Conservation (phyloP, 768 basidiomycete species). For the Suillus spraguei region DNA sequence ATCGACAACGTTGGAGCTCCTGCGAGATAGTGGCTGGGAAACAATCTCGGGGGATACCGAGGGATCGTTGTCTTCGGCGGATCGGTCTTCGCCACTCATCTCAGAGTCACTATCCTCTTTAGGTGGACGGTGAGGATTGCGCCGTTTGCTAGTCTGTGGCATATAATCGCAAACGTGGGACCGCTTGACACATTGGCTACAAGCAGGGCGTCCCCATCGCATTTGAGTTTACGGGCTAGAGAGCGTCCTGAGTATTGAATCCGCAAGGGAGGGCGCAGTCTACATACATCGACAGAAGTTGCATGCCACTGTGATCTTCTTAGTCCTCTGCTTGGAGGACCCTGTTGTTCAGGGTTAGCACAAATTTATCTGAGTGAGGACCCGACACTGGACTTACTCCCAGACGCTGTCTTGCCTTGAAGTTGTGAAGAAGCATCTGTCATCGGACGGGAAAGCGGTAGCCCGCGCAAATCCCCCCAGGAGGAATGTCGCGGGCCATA, state of each 20-base stretch:
- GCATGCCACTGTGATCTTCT: constrained; percentile 89
- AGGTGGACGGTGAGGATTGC: constrained; percentile 63
- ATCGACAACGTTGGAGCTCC: constrained; percentile 36
- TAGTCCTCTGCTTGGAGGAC: constrained; percentile 67
- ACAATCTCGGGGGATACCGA: constrained; percentile 56
- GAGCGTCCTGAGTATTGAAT: constrained; percentile 23
- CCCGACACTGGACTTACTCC: constrained; percentile 38
- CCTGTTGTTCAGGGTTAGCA: constrained; percentile 37
- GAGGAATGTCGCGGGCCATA: constrained; percentile 50
- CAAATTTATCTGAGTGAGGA: constrained; percentile 14
- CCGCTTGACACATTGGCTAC: constrained; percentile 80
- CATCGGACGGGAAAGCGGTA: constrained; percentile 42
- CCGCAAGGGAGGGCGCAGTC: constrained; percentile 17
- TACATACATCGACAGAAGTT: constrained; percentile 88
- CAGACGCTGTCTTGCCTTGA: constrained; percentile 35
- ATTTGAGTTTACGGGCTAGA: constrained; percentile 84
- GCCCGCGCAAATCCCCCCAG: constrained; percentile 45
- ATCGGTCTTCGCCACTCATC: constrained; percentile 63
- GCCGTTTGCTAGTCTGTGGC: constrained; percentile 71
- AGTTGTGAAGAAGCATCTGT: constrained; percentile 37
- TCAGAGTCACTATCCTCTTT: constrained; percentile 62
- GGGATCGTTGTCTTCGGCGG: constrained; percentile 50
- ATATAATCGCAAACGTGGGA: constrained; percentile 80
- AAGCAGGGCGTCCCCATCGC: constrained; percentile 86
- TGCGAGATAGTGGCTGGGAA: constrained; percentile 38